Evolutionary conservation across 805 yeast species (phyloP).

Genomic region (Ogataea angusta): DNA sequence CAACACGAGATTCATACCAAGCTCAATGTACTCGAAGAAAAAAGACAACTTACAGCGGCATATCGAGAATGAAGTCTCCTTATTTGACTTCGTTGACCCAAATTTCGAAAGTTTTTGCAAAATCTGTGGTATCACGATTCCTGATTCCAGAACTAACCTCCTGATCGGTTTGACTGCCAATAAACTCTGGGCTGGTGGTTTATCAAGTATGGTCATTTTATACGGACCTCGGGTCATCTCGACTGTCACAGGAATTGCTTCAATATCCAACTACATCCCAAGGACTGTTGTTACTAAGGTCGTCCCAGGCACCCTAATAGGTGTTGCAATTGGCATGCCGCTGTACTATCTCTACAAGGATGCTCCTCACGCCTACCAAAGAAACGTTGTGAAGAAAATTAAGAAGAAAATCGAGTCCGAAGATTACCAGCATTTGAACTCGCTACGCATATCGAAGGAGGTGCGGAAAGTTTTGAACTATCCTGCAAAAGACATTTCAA

Average conservation of each 20-base stretch:
- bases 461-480: conserved; percentile 74
- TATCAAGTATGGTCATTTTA: conserved; percentile 26
- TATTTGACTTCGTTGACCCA: conserved; percentile 80
- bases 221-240: conserved; percentile 31
- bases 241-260: conserved; percentile 30
- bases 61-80: conserved; percentile 55
- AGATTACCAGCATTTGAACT: conserved; percentile 78
- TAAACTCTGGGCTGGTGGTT: conserved; percentile 27
- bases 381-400: conserved; percentile 74
- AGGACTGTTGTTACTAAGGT: conserved; percentile 22
- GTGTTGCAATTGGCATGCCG: conserved; percentile 35
- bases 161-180: conserved; percentile 21
- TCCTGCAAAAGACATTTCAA: conserved; percentile 80
- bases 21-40: conserved; percentile 78
- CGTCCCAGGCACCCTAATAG: conserved; percentile 32
- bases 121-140: conserved; percentile 33
- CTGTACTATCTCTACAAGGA: conserved; percentile 62
- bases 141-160: conserved; percentile 34
- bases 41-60: conserved; percentile 59
- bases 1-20: conserved; percentile 62
- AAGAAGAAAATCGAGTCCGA: conserved; percentile 55
- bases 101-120: conserved; percentile 55
- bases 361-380: conserved; percentile 84
- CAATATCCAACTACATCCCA: conserved; percentile 30
- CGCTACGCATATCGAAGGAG: conserved; percentile 76